Base-by-base conservation (phyloP, 2,329 filamentous ascomycete genomes). In the Leptographium radiaticola region DNA sequence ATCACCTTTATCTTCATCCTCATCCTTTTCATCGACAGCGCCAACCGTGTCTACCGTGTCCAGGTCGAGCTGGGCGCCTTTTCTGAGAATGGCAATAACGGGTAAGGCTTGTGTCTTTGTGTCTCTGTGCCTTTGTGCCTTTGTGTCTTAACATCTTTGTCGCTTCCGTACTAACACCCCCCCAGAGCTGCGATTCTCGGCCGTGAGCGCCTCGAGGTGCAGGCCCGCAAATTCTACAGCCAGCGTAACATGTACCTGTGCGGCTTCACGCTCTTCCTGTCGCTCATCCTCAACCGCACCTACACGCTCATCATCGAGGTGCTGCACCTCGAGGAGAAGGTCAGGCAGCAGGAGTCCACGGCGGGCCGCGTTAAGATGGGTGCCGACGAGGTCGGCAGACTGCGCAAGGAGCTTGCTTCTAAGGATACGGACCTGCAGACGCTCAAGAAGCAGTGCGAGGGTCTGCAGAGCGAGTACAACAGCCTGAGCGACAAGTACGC, bases 231-330 rank as follows among this genome's bases (percentile, higher is more conserved):
- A 75, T 98, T 98, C 79, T 98, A 98, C 80, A 95, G 90, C 58
- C 91, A 98, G 76, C 90, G 93, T 71, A 98, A 98, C 83, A 98
- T 98, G 93, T 98, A 98, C 75, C 89, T 98, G 58, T 97, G 93
- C 71, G 93, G 93, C 63, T 98, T 98, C 78, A 98, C 93, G 6
- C 85, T 98, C 59, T 97, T 98, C 82, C 85, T 98, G 58, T 97
- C 91, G 53, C 79, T 98, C 60, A 98, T 98, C 71, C 87, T 94
- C 68, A 97, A 98, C 83, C 91, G 93, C 67, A 98, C 93, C 66
- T 98, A 97, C 76, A 87, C 85, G 66, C 91, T 97, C 87, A 95
- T 96, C 65, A 80, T 95, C 60, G 90, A 96, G 63, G 82, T 87
- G 51, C 86, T 96, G 65, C 75, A 88, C 59, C 85, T 98, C 53